Percentiles rank a stretch among this genome's conserved stretches.
phyloP scores from a whole-genome alignment of 2,329 filamentous ascomycete genomes.

The Colletotrichum sp. region DNA sequence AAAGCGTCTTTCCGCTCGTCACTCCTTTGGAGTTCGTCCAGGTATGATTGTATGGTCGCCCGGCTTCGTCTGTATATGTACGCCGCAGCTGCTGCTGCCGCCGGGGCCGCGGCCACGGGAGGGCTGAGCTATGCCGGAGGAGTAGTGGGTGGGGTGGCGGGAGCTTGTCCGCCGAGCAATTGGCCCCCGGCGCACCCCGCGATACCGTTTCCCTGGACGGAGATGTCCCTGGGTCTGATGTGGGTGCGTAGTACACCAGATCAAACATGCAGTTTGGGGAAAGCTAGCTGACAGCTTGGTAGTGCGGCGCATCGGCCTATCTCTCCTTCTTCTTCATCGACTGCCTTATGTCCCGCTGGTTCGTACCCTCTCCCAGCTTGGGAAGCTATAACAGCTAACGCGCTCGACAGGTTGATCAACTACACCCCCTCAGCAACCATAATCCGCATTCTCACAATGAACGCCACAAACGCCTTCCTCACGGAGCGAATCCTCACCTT shows the following conservation, averaged over 20 bases:
- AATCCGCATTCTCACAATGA: slow-evolving; percentile 78
- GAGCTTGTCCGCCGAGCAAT: slow-evolving; percentile 23
- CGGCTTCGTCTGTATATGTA: too few relatives aligned
- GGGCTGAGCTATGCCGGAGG: slow-evolving; percentile 25
- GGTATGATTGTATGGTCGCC: too few relatives aligned
- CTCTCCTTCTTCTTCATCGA: slow-evolving; percentile 85
- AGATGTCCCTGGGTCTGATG: slow-evolving; percentile 74
- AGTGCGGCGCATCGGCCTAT: slow-evolving; percentile 80
- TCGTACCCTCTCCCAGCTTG: neutral
- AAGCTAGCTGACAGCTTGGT: slow-evolving; percentile 9
- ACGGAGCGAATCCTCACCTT: slow-evolving; percentile 76
- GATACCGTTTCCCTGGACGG: slow-evolving; percentile 56
- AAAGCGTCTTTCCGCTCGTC: too few relatives aligned
- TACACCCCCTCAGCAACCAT: slow-evolving; percentile 84
- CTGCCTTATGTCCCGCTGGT: slow-evolving; percentile 85
- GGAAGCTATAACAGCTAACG: neutral
- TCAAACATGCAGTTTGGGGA: fast-evolving
- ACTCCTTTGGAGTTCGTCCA: too few relatives aligned
- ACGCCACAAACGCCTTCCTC: slow-evolving; percentile 75
- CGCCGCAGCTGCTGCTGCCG: too few relatives aligned
- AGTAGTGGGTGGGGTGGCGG: slow-evolving; percentile 41
- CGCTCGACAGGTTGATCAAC: slow-evolving; percentile 70
- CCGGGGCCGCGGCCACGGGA: neutral
- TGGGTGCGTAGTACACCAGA: slow-evolving; percentile 60
- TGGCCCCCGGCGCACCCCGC: slow-evolving; percentile 13